Evolutionary conservation across 2,329 filamentous ascomycete species (phyloP).

Genomic region (Aspergillus thermomutatus): DNA sequence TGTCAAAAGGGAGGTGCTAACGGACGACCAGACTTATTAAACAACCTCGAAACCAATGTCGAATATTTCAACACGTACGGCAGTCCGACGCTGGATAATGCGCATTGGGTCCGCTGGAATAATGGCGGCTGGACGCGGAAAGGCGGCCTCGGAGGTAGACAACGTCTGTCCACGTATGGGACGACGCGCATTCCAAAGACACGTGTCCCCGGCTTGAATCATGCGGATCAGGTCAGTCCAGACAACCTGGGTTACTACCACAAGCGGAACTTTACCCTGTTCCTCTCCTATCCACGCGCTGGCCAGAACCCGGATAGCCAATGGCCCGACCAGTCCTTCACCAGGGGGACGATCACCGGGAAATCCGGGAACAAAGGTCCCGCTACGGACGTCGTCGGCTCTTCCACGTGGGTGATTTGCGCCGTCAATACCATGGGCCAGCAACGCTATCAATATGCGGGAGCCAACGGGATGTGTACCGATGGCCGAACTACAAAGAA

Average conservation of each 20-base stretch:
- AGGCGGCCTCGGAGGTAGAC: not conserved
- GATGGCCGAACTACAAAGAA: not conserved
- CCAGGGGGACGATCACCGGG: not conserved
- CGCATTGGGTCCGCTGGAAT: not conserved
- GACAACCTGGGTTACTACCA: not conserved
- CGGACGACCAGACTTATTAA: not conserved
- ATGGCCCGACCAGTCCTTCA: not conserved
- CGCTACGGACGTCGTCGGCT: not conserved
- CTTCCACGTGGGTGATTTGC: not conserved
- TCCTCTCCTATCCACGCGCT: not conserved
- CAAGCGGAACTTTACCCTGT: not conserved
- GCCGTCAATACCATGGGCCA: not conserved
- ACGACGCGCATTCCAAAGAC: not conserved
- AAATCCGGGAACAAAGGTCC: not conserved
- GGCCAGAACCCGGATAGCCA: not conserved
- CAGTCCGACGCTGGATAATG: not conserved
- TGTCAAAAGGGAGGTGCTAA: not conserved
- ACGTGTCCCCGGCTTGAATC: not conserved
- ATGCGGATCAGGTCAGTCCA: not conserved
- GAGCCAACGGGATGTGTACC: not conserved
- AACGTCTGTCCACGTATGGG: not conserved
- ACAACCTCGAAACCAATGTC: not conserved
- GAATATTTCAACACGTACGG: not conserved
- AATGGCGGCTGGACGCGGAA: not conserved
- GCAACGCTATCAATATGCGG: not conserved